Percentiles rank a stretch among this genome's conserved stretches.
These are phyloP conservation scores for Beauveria caledonica DNA, from an alignment of 2,329 filamentous ascomycete species.

Conservation along the genomic window DNA sequence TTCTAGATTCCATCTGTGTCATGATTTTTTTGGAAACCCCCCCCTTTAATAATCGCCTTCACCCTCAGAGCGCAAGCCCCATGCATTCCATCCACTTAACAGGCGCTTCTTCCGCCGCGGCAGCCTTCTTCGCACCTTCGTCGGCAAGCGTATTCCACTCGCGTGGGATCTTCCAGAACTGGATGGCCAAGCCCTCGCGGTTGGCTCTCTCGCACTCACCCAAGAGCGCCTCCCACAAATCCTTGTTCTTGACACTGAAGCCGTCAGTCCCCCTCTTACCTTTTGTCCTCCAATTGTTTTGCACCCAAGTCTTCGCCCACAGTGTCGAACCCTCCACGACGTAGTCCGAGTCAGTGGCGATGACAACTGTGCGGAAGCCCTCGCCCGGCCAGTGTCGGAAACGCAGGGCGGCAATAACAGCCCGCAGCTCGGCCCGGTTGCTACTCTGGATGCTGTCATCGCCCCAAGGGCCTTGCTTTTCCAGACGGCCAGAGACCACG, in stretches of 20 bases:
- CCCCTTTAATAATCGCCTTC: background rate
- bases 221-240: conserved; percentile 44
- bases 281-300: conserved; percentile 35
- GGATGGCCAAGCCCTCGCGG: conserved; percentile 25
- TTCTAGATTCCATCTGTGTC: too few species aligned
- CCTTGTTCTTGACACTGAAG: conserved; percentile 36
- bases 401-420: conserved; percentile 41
- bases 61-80: background rate
- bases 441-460: conserved; percentile 32
- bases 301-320: conserved; percentile 35
- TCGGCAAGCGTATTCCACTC: conserved; percentile 36
- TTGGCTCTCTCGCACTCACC: conserved; percentile 27
- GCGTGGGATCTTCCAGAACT: conserved; percentile 40
- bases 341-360: conserved; percentile 48
- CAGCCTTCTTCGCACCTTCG: conserved; percentile 27
- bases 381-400: conserved; percentile 36
- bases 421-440: conserved; percentile 48
- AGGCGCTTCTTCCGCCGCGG: conserved; percentile 4
- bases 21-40: too few species aligned
- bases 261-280: conserved; percentile 11
- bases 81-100: background rate
- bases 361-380: conserved; percentile 32
- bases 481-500: conserved; percentile 27
- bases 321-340: conserved; percentile 36
- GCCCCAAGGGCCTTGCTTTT: conserved; percentile 34